These are phyloP conservation scores for Hortaea werneckii DNA, from an alignment of 2,329 filamentous ascomycete genomes.

Conservation along the genomic window DNA sequence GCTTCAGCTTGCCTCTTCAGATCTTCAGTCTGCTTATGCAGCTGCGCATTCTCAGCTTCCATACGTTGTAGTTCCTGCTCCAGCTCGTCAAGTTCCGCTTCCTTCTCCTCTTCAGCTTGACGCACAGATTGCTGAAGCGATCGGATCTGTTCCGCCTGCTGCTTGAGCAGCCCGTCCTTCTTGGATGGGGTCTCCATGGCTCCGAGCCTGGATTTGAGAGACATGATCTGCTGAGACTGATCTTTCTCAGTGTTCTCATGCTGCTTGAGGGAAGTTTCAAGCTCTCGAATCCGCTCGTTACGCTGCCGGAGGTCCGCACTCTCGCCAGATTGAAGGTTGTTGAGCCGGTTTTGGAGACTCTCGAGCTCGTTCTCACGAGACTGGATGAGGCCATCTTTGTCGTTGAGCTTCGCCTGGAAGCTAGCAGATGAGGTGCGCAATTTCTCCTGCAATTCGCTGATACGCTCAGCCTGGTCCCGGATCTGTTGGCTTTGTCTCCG, in stretches of 20 bases:
- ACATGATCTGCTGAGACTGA: slow-evolving; percentile 22
- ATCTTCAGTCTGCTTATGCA: slow-evolving; percentile 16
- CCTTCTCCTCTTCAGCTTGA: slow-evolving; percentile 26
- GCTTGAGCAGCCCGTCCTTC: slow-evolving; percentile 26
- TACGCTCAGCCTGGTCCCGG: slow-evolving; percentile 35
- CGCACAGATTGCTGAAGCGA: slow-evolving; percentile 23
- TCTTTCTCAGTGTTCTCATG: slow-evolving; percentile 21
- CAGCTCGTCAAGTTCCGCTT: slow-evolving; percentile 27
- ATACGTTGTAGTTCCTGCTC: slow-evolving; percentile 23
- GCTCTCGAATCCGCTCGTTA: slow-evolving; percentile 24
- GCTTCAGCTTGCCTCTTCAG: slow-evolving; percentile 12
- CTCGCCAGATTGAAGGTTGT: slow-evolving; percentile 20
- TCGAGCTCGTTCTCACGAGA: slow-evolving; percentile 33
- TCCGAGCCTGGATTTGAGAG: slow-evolving; percentile 23
- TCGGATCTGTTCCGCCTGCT: slow-evolving; percentile 26
- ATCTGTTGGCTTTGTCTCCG: slow-evolving; percentile 46
- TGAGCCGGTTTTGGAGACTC: slow-evolving; percentile 22
- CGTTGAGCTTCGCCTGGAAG: slow-evolving; percentile 33
- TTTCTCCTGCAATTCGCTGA: slow-evolving; percentile 40
- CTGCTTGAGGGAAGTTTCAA: slow-evolving; percentile 29
- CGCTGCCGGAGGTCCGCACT: slow-evolving; percentile 21
- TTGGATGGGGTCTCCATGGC: slow-evolving; percentile 28
- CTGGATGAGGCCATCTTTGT: slow-evolving; percentile 31
- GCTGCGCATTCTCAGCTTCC: slow-evolving; percentile 21
- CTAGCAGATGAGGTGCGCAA: slow-evolving; percentile 31